Conservation (phyloP, 176 grass and related monocot species). For the barley (Hordeum vulgare) region DNA sequence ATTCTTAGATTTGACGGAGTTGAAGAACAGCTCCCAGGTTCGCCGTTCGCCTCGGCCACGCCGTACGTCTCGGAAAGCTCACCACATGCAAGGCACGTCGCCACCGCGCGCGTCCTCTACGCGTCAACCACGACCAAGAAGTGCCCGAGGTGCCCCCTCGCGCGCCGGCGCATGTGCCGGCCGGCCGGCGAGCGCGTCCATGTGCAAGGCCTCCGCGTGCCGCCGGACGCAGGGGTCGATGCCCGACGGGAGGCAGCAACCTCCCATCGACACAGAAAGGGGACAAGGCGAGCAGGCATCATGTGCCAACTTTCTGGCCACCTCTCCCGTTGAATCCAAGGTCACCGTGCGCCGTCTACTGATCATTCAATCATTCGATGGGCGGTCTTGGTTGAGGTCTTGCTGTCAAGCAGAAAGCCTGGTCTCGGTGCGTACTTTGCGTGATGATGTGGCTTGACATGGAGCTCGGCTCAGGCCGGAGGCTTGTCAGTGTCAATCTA, state of each 20-base stretch:
- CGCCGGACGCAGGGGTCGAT: not conserved
- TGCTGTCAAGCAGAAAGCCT: not conserved
- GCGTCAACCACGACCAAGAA: not conserved
- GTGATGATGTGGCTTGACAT: not conserved
- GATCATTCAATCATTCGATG: not conserved
- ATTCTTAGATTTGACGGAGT: too few relatives aligned
- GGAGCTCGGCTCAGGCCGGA: not conserved
- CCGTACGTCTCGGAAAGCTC: not conserved
- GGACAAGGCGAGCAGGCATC: not conserved
- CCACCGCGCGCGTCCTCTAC: not conserved
- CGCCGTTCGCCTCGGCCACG: not conserved
- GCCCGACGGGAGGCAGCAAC: not conserved
- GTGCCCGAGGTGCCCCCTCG: not conserved
- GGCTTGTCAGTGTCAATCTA: not conserved
- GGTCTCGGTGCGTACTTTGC: not conserved
- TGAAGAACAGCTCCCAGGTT: too few relatives aligned
- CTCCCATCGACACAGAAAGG: not conserved
- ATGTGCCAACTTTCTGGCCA: conserved; percentile 4
- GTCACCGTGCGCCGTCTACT: not conserved
- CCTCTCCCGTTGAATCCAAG: conserved; percentile 14
- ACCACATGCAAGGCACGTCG: not conserved
- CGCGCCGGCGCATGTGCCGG: conserved; percentile 7
- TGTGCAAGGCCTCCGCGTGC: not conserved
- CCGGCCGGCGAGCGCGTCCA: not conserved
- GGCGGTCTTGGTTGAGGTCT: not conserved